These are phyloP conservation scores for Cinchona pubescens DNA, from an alignment of 257 asterid species.

Conservation along the genomic window DNA sequence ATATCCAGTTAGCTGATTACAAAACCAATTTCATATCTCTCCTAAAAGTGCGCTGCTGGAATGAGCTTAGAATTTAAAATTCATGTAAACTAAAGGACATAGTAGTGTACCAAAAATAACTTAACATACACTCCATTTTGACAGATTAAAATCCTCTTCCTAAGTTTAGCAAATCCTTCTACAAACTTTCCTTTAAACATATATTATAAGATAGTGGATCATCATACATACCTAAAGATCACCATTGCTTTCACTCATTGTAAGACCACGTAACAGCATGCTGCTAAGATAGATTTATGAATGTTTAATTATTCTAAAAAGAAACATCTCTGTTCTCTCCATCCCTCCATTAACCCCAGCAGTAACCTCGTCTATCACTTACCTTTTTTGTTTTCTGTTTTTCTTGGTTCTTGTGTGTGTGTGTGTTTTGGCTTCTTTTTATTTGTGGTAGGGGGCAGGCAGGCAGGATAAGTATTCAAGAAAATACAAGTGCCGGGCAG, in stretches of 20 bases:
- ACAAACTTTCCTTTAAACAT: background rate
- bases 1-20: background rate
- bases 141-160: background rate
- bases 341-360: background rate
- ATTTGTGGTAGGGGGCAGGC: background rate
- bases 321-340: background rate
- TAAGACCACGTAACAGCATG: constrained; percentile 89
- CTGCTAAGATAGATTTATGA: constrained; percentile 45
- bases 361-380: constrained; percentile 5
- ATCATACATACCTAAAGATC: constrained; percentile 74
- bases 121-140: background rate
- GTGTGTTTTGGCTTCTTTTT: background rate
- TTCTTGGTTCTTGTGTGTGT: background rate
- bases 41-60: background rate
- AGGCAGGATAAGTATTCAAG: background rate
- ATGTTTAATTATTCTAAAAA: background rate
- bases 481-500: background rate
- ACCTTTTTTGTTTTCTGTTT: background rate
- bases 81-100: background rate
- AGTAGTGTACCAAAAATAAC: background rate
- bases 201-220: background rate
- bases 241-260: constrained; percentile 73
- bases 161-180: background rate
- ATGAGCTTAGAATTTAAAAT: background rate
- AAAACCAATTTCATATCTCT: background rate